Conservation (phyloP, 371 early-diverging fungal species). For the Polyrhizophydium stewartii region DNA sequence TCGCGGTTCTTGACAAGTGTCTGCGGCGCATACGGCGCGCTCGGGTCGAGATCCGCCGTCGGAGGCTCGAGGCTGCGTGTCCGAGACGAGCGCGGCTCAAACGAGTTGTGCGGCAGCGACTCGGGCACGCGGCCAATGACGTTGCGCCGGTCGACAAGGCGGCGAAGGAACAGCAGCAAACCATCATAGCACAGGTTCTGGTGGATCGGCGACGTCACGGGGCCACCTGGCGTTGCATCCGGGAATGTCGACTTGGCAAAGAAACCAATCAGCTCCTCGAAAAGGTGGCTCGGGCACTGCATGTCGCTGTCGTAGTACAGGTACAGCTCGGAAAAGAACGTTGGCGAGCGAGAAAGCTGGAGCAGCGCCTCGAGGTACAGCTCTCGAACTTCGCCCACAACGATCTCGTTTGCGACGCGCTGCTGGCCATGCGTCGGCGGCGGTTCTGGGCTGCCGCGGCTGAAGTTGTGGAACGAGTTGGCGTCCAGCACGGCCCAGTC, state of each 20-base stretch:
- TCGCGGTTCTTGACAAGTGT: slow-evolving; percentile 20
- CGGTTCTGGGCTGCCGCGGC: too few species aligned
- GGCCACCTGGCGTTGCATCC: slow-evolving; percentile 65
- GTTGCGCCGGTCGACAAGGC: slow-evolving; percentile 66
- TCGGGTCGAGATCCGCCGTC: too few species aligned
- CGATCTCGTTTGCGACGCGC: slow-evolving; percentile 14
- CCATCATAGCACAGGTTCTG: slow-evolving; percentile 70
- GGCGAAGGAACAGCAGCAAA: slow-evolving; percentile 68
- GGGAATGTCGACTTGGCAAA: slow-evolving; percentile 68
- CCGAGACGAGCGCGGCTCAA: background rate
- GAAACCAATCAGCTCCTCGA: slow-evolving; percentile 81
- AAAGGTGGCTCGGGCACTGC: slow-evolving; percentile 68
- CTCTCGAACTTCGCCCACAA: slow-evolving; percentile 74
- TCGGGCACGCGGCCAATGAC: background rate
- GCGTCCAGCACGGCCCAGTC: slow-evolving; percentile 16
- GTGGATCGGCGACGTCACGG: slow-evolving; percentile 49
- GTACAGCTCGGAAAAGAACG: slow-evolving; percentile 84
- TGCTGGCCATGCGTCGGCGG: background rate
- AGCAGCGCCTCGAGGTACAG: slow-evolving; percentile 75
- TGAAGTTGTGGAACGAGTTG: background rate
- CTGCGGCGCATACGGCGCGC: background rate
- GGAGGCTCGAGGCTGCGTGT: too few species aligned
- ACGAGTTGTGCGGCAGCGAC: background rate
- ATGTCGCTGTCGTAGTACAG: slow-evolving; percentile 89
- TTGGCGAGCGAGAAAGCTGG: slow-evolving; percentile 51